Evolutionary conservation across 2,329 filamentous ascomycete genomes (phyloP).

Genomic region (Colletotrichum theobromicola): DNA sequence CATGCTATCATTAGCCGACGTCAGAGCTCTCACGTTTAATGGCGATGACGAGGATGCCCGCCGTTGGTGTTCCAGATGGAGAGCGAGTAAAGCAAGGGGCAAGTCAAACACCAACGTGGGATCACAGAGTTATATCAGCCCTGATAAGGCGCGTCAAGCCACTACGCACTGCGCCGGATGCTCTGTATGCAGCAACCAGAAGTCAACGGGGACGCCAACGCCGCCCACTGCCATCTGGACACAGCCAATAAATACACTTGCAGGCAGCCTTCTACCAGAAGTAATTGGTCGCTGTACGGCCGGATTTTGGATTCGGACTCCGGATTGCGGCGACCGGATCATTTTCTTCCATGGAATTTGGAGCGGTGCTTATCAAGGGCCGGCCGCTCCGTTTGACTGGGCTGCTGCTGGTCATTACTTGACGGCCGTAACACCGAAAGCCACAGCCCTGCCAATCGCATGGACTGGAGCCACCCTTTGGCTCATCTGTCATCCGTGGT

Average conservation of each 20-base stretch:
- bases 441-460: not conserved
- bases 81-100: conserved; percentile 4
- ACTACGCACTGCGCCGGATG: not conserved
- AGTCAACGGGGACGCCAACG: not conserved
- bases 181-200: not conserved
- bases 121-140: not conserved
- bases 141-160: not conserved
- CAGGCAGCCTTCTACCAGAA: not conserved
- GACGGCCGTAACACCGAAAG: not conserved
- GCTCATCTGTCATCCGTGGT: not conserved
- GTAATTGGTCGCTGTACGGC: not conserved
- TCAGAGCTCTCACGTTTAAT: not conserved
- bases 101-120: not conserved
- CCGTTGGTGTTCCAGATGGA: not conserved
- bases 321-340: not conserved
- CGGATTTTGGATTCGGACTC: not conserved
- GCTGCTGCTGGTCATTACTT: not conserved
- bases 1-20: not conserved
- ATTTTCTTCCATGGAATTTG: not conserved
- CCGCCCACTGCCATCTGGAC: not conserved
- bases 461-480: not conserved
- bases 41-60: not conserved
- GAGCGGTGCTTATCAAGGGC: not conserved
- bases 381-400: not conserved
- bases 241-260: not conserved